A percentile compares a stretch with the other conserved stretches of the same genome.
Evolutionary conservation across 2,329 filamentous ascomycete genomes (phyloP).

Genomic region (Scortechinia acanthostroma): DNA sequence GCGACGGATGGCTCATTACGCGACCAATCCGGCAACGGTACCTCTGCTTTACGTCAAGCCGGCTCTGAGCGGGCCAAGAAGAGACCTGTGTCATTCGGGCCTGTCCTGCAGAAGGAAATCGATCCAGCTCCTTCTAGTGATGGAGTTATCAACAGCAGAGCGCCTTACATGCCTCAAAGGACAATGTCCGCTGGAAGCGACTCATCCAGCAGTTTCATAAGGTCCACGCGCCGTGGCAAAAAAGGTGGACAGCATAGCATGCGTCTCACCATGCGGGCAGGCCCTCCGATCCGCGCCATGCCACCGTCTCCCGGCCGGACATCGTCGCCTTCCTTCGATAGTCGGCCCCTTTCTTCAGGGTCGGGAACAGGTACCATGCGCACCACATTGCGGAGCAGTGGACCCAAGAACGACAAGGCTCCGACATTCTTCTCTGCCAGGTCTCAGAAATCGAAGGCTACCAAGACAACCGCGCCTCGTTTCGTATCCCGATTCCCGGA

Average conservation of each 20-base stretch:
- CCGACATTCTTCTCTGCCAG: not conserved
- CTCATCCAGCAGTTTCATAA: not conserved
- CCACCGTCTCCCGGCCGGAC: not conserved
- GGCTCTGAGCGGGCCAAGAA: not conserved
- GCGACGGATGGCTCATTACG: no score
- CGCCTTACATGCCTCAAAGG: not conserved
- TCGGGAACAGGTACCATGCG: not conserved
- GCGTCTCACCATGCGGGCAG: not conserved
- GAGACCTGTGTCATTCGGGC: not conserved
- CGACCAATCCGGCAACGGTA: no score
- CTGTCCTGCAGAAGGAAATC: no score
- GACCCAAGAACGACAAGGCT: not conserved
- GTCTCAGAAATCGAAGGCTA: not conserved
- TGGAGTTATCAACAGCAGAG: constrained; percentile 1
- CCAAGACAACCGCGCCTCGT: not conserved
- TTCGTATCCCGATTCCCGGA: not conserved
- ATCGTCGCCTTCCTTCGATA: not conserved
- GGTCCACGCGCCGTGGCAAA: not conserved
- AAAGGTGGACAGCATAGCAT: not conserved
- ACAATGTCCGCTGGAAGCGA: not conserved
- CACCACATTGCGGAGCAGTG: not conserved
- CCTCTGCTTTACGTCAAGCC: no score
- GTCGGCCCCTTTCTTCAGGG: not conserved
- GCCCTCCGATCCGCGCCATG: not conserved
- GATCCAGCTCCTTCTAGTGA: no score